phyloP scores from a whole-genome alignment of 2,329 filamentous ascomycete species.

The Stromatinia cepivora region DNA sequence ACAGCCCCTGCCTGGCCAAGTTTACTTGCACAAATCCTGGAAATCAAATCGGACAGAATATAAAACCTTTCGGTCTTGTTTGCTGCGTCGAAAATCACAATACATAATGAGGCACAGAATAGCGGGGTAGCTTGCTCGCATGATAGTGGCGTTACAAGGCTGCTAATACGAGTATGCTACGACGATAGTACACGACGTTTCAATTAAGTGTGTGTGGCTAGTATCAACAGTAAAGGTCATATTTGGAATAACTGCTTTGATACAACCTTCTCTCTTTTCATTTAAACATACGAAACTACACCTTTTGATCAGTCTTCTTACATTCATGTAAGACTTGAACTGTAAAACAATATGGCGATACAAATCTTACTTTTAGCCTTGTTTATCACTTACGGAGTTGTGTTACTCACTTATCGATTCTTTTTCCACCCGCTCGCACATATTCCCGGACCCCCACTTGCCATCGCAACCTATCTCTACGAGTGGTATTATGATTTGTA shows the following conservation, averaged over 20 bases:
- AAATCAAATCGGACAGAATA: too few relatives aligned
- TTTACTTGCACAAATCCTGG: neutral
- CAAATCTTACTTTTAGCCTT: neutral
- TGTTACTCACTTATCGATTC: conserved; percentile 10
- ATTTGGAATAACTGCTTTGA: neutral
- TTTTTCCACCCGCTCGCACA: conserved; percentile 8
- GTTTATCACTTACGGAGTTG: neutral
- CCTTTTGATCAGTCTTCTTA: neutral
- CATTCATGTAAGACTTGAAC: too few relatives aligned
- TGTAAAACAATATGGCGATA: neutral
- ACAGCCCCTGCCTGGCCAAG: neutral
- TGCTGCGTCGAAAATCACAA: neutral
- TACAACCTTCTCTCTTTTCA: neutral
- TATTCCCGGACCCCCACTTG: neutral
- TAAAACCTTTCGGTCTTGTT: neutral
- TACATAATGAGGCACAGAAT: neutral
- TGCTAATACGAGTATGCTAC: neutral
- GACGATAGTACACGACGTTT: neutral
- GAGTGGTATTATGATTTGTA: conserved; percentile 45
- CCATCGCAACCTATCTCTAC: conserved; percentile 10
- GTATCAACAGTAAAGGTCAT: neutral
- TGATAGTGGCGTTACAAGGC: neutral
- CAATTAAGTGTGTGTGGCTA: neutral
- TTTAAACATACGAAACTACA: neutral
- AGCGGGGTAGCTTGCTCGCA: neutral